Base-by-base conservation (phyloP, 768 basidiomycete species). In the Suillus decipiens region DNA sequence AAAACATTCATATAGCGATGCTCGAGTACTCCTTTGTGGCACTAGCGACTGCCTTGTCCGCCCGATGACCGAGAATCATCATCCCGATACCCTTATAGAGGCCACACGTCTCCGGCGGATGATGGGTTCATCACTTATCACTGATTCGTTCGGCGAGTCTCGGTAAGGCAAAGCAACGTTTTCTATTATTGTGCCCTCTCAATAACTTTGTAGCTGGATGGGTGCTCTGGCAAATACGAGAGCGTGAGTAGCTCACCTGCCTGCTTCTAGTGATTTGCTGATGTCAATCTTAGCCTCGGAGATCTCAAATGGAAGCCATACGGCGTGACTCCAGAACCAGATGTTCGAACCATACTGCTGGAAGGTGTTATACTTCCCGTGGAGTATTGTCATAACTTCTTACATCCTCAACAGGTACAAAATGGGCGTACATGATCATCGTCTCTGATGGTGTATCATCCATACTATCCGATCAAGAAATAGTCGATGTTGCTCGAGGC, bases 371-470 rank as follows among this genome's bases (percentile, higher is more conserved):
- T 42, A 53, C 34, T 59, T 24, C 55, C 43, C 51, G 41, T 31
- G 19, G 36, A 61, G 28, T 58, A 42, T 10, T 17, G 31, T 9
- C 11, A 63, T 61, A 53, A 7, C 59, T 36, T 55, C 47, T 50
- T 33, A 62, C 59, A 11, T n/a, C 17, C 19, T 57, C 17, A 10
- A 11, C 68, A 95, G 96, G 93, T 59, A 74, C 80, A 10, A 87
- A 93, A 60, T 95, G 93, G 86, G 89, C 95, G 0, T 96, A 89
- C 73, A 81, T 96, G 68, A 84, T 95, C 34, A 81, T 96, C 15
- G 81, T 96, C n/a, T 96, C 95, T 11, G 97, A 99, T 74, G 97
- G 97, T 6, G 84, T 99, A 56, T 92, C 95, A 1, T 93, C 93
- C 41, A 84, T 92, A 53, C 82, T 97, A 48, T 95, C 95, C 0